These are phyloP conservation scores for Suillus decipiens DNA, from an alignment of 768 basidiomycete species.

Conservation along the genomic window DNA sequence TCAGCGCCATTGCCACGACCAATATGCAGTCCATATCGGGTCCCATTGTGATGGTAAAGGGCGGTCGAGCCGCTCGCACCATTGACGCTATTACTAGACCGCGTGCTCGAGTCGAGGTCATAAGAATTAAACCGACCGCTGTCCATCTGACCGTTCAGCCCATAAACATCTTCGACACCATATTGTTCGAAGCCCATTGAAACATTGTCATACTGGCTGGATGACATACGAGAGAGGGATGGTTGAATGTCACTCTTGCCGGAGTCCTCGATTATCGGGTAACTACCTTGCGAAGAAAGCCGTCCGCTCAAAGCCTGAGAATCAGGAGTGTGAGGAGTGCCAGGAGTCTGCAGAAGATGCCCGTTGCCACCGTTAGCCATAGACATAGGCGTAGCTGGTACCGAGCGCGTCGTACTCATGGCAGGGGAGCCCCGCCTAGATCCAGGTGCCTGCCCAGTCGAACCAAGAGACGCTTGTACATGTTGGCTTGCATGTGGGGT, in stretches of 20 bases:
- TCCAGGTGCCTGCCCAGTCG: conserved; percentile 39
- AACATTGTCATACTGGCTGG: conserved; percentile 54
- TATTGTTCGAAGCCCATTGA: conserved; percentile 50
- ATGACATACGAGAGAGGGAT: conserved; percentile 68
- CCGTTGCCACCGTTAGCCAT: conserved; percentile 47
- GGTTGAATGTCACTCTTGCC: conserved; percentile 64
- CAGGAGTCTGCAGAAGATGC: conserved; percentile 64
- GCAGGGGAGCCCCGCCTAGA: conserved; percentile 79
- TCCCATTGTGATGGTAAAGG: conserved; percentile 73
- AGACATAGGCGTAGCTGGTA: conserved; percentile 76
- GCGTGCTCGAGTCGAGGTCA: conserved; percentile 51
- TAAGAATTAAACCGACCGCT: conserved; percentile 57
- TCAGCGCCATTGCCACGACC: conserved; percentile 60
- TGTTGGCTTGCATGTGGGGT: conserved; percentile 69
- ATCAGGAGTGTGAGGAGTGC: conserved; percentile 63
- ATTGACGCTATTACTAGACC: conserved; percentile 35
- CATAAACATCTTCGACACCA: conserved; percentile 54
- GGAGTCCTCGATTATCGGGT: conserved; percentile 51
- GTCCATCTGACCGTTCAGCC: conserved; percentile 51
- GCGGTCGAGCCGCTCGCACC: conserved; percentile 67
- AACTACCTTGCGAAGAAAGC: conserved; percentile 47
- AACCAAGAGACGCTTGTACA: conserved; percentile 45
- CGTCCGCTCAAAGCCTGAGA: conserved; percentile 63
- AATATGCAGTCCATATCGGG: conserved; percentile 73
- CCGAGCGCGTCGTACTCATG: conserved; percentile 68